These are phyloP conservation scores for Pterocarpus macrocarpus DNA, from an alignment of 306 rosid species.

Conservation along the genomic window DNA sequence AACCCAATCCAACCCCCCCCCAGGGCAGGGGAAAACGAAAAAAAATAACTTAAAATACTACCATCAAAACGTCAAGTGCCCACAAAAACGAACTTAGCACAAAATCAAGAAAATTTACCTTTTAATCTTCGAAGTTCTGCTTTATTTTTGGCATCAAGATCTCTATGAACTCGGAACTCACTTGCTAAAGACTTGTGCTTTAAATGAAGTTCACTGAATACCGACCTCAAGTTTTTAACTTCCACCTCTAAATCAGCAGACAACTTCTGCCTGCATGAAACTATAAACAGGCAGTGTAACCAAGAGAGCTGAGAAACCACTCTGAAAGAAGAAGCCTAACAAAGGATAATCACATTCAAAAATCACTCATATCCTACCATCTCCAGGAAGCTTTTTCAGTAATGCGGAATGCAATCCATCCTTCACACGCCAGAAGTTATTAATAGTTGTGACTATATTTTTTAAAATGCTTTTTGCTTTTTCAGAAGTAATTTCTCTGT, in stretches of 20 bases:
- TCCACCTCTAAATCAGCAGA: slow-evolving; percentile 56
- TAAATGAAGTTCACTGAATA: slow-evolving; percentile 66
- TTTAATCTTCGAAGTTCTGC: slow-evolving; percentile 64
- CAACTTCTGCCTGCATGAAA: slow-evolving; percentile 60
- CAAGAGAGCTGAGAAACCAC: slow-evolving; percentile 39
- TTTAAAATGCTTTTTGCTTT: slow-evolving; percentile 57
- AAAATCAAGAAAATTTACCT: slow-evolving; percentile 59
- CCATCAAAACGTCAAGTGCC: not conserved
- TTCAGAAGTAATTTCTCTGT: slow-evolving; percentile 47
- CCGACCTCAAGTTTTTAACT: slow-evolving; percentile 72
- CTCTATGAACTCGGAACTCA: slow-evolving; percentile 69
- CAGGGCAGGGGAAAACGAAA: not conserved
- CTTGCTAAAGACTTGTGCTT: slow-evolving; percentile 70
- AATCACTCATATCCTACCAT: slow-evolving; percentile 61
- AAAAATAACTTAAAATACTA: too few species aligned
- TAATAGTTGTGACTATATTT: slow-evolving; percentile 59
- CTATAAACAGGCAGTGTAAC: slow-evolving; percentile 61
- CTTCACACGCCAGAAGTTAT: slow-evolving; percentile 64
- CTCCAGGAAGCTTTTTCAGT: slow-evolving; percentile 63
- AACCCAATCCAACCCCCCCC: not conserved
- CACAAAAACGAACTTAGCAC: not conserved
- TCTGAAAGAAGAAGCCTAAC: slow-evolving; percentile 31
- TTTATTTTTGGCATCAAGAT: slow-evolving; percentile 72
- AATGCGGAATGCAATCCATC: slow-evolving; percentile 66
- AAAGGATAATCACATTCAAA: slow-evolving; percentile 28